Base-by-base conservation (phyloP, 2,329 filamentous ascomycete species). In the Colletotrichum cordylinicola region DNA sequence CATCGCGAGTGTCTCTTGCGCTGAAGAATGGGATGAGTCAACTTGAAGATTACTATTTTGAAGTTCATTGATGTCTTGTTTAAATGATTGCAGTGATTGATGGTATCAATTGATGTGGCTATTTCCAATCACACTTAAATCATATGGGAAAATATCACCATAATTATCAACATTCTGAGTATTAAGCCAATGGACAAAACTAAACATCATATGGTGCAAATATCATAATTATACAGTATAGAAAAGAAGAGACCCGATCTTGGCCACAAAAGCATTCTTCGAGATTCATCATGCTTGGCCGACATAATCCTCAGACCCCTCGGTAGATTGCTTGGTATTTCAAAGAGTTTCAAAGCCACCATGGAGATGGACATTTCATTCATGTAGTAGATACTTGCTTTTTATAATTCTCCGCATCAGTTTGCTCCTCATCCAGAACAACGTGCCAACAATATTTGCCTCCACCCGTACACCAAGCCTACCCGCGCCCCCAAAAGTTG, bases 401-500 rank as follows among this genome's bases (percentile, higher is more conserved):
- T 61, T 8, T 9, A 35, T 61, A 6, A n/a, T 61, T 61, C 9
- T 60, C 58, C 21, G 29, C 21, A 37, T 27, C 35, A 33, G 33
- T 18, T 21, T 68, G 16, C 15, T 58, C 52, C 10, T 13, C 1
- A 2, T 37, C 16, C 52, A 43, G 52, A 58, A 60, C 58, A 39
- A 35, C 66, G 66, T 48, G 52, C 48, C 48, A 43, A 21, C 31
- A n/a, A 33, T 31, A 67, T 56, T 67, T 55, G 29, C 65, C 52
- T 8, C 39, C 35, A 2, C 12, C 66, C 21, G 9, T 68, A 58
- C 66, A 68, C 66, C 70, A 61, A 10, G 24, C 35, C 18, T 33
- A 1, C 16, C 52, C 58, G 3, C 33, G 31, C 66, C 65, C 31
- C 7, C 39, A 55, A 72, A 75, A 15, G 16, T 3, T 21, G 43